Percentiles rank a stretch among this genome's conserved stretches.
These are phyloP conservation scores for Rhynchospora tenuis DNA, from an alignment of 176 grass and related monocot species.

Conservation along the genomic window DNA sequence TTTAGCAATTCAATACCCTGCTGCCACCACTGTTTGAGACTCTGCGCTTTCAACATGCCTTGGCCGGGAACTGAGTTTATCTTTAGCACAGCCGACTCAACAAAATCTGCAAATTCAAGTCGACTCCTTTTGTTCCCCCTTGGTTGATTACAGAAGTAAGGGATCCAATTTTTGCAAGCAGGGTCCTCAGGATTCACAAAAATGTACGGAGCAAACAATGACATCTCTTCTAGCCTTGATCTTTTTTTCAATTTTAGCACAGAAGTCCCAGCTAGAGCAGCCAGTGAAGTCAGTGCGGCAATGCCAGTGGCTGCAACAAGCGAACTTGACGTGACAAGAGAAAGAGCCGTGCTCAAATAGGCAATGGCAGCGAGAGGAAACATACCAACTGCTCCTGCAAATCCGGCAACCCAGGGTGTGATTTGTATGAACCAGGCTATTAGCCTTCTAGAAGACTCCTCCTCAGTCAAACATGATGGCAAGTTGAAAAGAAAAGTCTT, in stretches of 20 bases:
- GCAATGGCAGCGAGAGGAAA: constrained; percentile 1
- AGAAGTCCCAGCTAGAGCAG: background rate
- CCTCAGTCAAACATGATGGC: constrained; percentile 2
- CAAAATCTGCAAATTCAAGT: background rate
- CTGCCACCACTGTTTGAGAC: constrained; percentile 19
- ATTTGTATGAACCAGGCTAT: background rate
- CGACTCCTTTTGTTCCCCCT: background rate
- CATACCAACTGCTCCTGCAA: constrained; percentile 1
- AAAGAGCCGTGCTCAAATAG: background rate
- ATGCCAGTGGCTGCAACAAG: background rate
- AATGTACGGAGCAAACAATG: constrained; percentile 16
- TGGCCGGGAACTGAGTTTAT: background rate
- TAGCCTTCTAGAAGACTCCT: background rate
- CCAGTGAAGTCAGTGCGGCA: background rate
- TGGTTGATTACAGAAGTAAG: constrained; percentile 9
- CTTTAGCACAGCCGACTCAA: constrained; percentile 13
- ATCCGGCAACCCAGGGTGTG: background rate
- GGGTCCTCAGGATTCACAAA: constrained; percentile 20
- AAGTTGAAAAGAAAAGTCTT: constrained; percentile 28
- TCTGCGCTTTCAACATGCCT: background rate
- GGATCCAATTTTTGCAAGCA: constrained; percentile 16
- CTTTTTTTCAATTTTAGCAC: background rate
- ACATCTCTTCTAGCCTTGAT: background rate
- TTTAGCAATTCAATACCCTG: background rate
- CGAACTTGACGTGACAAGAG: background rate